phyloP scores from a whole-genome alignment of 768 basidiomycete species.

The Russula dissimulans region DNA sequence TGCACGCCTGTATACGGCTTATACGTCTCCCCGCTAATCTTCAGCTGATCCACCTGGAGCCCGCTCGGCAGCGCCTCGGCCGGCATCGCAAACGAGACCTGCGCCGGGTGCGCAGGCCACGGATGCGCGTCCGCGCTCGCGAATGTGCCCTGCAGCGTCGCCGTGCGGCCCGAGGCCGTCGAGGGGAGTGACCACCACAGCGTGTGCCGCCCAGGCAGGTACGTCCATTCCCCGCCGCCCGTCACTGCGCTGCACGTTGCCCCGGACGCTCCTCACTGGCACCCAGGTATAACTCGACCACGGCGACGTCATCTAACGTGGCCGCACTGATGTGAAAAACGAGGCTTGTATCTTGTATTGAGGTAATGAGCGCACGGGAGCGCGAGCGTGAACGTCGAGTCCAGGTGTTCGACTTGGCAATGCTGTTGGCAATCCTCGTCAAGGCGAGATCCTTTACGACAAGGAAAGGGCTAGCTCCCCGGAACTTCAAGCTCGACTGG shows the following conservation, averaged over 20 bases:
- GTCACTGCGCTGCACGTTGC: slow-evolving; percentile 65
- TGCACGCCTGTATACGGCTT: slow-evolving; percentile 91
- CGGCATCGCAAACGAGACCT: slow-evolving; percentile 61
- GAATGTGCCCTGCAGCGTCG: slow-evolving; percentile 64
- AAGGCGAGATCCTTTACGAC: slow-evolving; percentile 85
- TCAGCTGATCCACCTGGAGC: slow-evolving; percentile 79
- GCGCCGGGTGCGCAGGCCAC: slow-evolving; percentile 67
- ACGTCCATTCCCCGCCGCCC: slow-evolving; percentile 65
- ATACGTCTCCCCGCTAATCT: slow-evolving; percentile 67
- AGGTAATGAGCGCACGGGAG: too few species aligned
- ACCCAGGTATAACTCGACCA: slow-evolving; percentile 65
- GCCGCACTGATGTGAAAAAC: slow-evolving; percentile 28
- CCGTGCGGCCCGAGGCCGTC: slow-evolving; percentile 47
- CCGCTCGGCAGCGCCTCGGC: slow-evolving; percentile 59
- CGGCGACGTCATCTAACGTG: slow-evolving; percentile 56
- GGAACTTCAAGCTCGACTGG: slow-evolving; percentile 75
- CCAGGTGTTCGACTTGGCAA: too few species aligned
- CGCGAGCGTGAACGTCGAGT: too few species aligned
- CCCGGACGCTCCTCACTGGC: slow-evolving; percentile 50
- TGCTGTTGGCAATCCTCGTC: slow-evolving; percentile 63
- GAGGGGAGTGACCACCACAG: slow-evolving; percentile 73
- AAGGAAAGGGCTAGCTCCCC: slow-evolving; percentile 66
- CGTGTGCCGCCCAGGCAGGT: slow-evolving; percentile 51
- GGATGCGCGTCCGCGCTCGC: slow-evolving; percentile 34
- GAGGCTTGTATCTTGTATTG: too few species aligned